phyloP scores from a whole-genome alignment of 345 rosid genomes.

The Chamaenerion angustifolium region DNA sequence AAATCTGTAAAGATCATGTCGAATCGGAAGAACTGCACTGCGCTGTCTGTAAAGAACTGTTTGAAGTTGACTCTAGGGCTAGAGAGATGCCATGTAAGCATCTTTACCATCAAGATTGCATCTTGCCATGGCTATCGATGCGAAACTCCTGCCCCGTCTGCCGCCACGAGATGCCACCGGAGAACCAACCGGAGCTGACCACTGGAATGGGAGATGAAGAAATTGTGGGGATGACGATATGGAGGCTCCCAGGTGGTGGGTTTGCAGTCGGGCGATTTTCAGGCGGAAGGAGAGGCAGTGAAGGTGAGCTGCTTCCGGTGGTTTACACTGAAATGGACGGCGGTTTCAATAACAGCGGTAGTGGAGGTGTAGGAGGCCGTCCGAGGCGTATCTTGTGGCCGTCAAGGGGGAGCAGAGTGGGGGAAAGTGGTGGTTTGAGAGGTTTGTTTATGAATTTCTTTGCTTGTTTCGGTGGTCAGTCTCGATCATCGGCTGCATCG shows the following conservation, averaged over 20 bases:
- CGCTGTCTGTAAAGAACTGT: conserved; percentile 81
- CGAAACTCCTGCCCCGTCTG: conserved; percentile 90
- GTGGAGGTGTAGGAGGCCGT: conserved; percentile 18
- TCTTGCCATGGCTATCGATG: conserved; percentile 80
- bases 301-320: conserved; percentile 52
- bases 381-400: conserved; percentile 76
- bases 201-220: conserved; percentile 20
- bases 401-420: conserved; percentile 37
- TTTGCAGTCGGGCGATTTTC: conserved; percentile 86
- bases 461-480: conserved; percentile 37
- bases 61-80: conserved; percentile 49
- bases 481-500: conserved; percentile 11
- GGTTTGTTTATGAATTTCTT: conserved; percentile 28
- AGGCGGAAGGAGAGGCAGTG: conserved; percentile 51
- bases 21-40: conserved; percentile 46
- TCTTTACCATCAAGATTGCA: conserved; percentile 76
- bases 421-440: conserved; percentile 41
- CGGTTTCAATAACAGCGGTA: conserved; percentile 30
- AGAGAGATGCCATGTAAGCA: conserved; percentile 96
- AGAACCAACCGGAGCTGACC: conserved; percentile 6
- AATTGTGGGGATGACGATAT: conserved; percentile 72
- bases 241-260: conserved; percentile 94
- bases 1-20: conserved; percentile 25
- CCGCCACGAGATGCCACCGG: conserved; percentile 68
- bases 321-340: conserved; percentile 94